phyloP scores from a whole-genome alignment of 2,329 filamentous ascomycete species.

The Parastagonospora nodorum region DNA sequence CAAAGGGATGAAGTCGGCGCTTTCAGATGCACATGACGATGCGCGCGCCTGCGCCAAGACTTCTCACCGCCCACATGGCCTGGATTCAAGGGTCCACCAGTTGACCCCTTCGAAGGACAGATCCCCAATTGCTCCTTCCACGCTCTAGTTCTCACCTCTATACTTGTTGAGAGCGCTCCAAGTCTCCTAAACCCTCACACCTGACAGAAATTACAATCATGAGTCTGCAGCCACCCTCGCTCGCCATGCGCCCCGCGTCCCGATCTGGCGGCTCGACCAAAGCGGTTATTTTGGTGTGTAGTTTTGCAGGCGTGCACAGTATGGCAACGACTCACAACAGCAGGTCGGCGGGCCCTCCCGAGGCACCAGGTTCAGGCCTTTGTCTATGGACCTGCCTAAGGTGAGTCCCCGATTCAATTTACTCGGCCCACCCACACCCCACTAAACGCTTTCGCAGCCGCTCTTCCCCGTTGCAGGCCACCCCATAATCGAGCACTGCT shows the following conservation, averaged over 20 bases:
- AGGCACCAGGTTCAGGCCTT: conserved; percentile 91
- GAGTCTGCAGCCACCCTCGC: conserved; percentile 46
- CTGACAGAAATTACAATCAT: conserved; percentile 22
- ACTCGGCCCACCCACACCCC: conserved; percentile 13
- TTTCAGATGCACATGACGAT: conserved; percentile 21
- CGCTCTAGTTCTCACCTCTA: conserved; percentile 10
- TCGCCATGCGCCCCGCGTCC: conserved; percentile 42
- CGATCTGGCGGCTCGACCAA: conserved; percentile 68
- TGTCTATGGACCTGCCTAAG: conserved; percentile 96
- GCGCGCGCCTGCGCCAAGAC: conserved; percentile 21
- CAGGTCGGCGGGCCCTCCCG: conserved; percentile 94
- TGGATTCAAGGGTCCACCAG: conserved; percentile 32
- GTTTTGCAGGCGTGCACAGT: conserved; percentile 9
- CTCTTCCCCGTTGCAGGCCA: conserved; percentile 98
- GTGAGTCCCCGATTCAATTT: conserved; percentile 53
- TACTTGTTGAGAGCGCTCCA: not conserved
- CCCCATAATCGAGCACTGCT: conserved; percentile 97
- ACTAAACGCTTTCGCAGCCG: conserved; percentile 62
- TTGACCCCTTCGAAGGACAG: conserved; percentile 26
- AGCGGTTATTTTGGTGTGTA: conserved; percentile 85
- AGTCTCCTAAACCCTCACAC: not conserved
- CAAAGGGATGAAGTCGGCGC: conserved; percentile 15
- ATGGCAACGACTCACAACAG: conserved; percentile 29
- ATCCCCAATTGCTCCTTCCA: conserved; percentile 28
- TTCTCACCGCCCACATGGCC: conserved; percentile 31